A percentile compares a stretch with the other conserved stretches of the same genome.
Evolutionary conservation across 768 basidiomycete species (phyloP).

Genomic region (Rhizopogon roseolus): DNA sequence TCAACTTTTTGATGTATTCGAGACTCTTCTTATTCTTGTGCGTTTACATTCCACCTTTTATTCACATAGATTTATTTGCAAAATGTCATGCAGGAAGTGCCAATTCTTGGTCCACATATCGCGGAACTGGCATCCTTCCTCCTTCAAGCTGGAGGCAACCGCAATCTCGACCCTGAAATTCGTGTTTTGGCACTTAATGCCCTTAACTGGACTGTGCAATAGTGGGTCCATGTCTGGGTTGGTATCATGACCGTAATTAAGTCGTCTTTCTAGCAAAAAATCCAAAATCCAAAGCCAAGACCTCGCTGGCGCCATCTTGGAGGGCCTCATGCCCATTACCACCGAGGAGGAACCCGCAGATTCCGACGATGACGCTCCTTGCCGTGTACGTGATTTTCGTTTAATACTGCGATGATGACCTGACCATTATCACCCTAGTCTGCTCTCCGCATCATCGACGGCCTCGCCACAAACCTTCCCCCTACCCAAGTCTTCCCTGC

Average conservation of each 20-base stretch:
- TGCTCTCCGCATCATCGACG: conserved; percentile 91
- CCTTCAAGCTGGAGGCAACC: conserved; percentile 77
- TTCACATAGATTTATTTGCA: conserved; percentile 2
- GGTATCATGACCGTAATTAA: background rate
- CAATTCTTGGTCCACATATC: conserved; percentile 86
- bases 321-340: conserved; percentile 90
- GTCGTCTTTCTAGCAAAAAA: conserved; percentile 70
- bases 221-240: conserved; percentile 43
- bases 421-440: conserved; percentile 44
- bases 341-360: conserved; percentile 94
- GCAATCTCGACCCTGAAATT: conserved; percentile 67
- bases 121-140: conserved; percentile 87
- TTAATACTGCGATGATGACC: background rate
- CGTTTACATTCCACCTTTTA: conserved; percentile 17
- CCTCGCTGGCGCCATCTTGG: conserved; percentile 80
- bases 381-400: conserved; percentile 54
- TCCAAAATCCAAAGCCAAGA: conserved; percentile 85
- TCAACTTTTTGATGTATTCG: conserved; percentile 91
- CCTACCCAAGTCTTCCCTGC: conserved; percentile 95
- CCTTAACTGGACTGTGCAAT: conserved; percentile 95
- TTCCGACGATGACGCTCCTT: conserved; percentile 88
- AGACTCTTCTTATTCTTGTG: conserved; percentile 91
- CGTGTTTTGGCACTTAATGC: conserved; percentile 90
- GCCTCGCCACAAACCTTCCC: conserved; percentile 86
- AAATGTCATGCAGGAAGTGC: conserved; percentile 65